Conservation (phyloP, 2,329 filamentous ascomycete species). For the Botrytis elliptica region DNA sequence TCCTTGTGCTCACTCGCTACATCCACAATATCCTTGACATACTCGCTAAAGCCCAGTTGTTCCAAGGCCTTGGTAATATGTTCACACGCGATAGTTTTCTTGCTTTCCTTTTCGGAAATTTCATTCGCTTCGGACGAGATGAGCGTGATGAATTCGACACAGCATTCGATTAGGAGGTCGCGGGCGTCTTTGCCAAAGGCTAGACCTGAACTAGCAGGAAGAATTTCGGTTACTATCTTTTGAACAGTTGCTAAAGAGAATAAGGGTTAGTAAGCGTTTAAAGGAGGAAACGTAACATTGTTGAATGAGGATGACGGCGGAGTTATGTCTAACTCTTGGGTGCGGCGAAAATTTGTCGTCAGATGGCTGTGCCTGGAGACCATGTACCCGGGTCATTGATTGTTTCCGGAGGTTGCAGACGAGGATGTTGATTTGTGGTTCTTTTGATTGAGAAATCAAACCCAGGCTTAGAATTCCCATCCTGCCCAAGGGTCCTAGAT, state of each 20-base stretch:
- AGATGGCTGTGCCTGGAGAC: slow-evolving; percentile 2
- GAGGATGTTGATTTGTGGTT: not conserved
- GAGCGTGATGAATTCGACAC: slow-evolving; percentile 97
- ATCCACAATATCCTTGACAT: slow-evolving; percentile 81
- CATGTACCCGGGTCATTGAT: not conserved
- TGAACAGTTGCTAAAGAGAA: slow-evolving; percentile 59
- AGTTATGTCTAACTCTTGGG: not conserved
- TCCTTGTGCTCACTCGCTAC: slow-evolving; percentile 92
- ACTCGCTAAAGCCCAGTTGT: slow-evolving; percentile 88
- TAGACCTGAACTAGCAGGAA: slow-evolving; percentile 72
- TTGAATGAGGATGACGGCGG: not conserved
- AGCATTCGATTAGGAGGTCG: slow-evolving; percentile 95
- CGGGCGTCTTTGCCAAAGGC: slow-evolving; percentile 94
- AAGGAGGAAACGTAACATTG: not conserved
- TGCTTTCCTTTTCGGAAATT: slow-evolving; percentile 96
- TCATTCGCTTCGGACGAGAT: slow-evolving; percentile 99
- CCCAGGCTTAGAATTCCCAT: not conserved
- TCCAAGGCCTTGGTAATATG: slow-evolving; percentile 95
- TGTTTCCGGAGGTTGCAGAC: not conserved
- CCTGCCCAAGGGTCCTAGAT: not conserved
- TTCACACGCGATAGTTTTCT: slow-evolving; percentile 98
- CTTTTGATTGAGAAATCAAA: not conserved
- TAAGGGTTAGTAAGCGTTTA: not conserved
- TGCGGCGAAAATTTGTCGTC: not conserved
- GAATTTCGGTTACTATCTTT: slow-evolving; percentile 91